Percentiles rank a stretch among this genome's conserved stretches.
These are phyloP conservation scores for Boletus mariae DNA, from an alignment of 1,284 basidiomycete species.

Conservation along the genomic window DNA sequence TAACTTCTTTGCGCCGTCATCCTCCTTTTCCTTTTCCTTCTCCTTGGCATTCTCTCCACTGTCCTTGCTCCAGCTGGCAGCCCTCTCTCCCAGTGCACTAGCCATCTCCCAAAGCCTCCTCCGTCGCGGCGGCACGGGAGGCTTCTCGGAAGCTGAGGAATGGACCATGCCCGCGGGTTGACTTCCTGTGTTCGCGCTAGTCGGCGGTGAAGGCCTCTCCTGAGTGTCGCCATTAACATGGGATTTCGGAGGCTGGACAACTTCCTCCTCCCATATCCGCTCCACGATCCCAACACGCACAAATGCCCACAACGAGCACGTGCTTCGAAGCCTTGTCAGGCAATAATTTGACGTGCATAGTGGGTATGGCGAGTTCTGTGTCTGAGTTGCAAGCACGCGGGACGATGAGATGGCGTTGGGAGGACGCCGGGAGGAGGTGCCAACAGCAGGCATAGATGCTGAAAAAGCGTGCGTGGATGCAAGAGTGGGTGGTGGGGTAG, in stretches of 20 bases:
- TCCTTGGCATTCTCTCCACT: constrained; percentile 24
- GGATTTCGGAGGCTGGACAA: constrained; percentile 36
- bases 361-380: constrained; percentile 49
- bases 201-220: not conserved
- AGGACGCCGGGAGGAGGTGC: constrained; percentile 25
- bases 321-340: constrained; percentile 72
- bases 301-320: constrained; percentile 90
- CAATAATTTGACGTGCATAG: constrained; percentile 79
- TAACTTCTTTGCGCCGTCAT: constrained; percentile 20
- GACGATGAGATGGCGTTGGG: constrained; percentile 21
- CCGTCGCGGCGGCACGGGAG: constrained; percentile 50
- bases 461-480: constrained; percentile 22
- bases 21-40: constrained; percentile 33
- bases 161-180: constrained; percentile 2
- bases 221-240: constrained; percentile 12
- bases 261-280: constrained; percentile 82
- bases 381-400: constrained; percentile 20
- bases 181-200: not conserved
- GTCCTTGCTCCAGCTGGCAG: constrained; percentile 41
- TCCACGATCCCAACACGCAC: constrained; percentile 79
- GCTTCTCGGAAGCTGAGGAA: constrained; percentile 31
- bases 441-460: constrained; percentile 14
- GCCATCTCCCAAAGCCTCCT: constrained; percentile 57
- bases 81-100: constrained; percentile 50
- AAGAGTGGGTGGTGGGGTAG: constrained; percentile 29